A percentile compares a stretch with the other conserved stretches of the same genome.
These are phyloP conservation scores for Trichomonas vaginalis DNA, from an alignment of 208 protist genomes.

Conservation along the genomic window DNA sequence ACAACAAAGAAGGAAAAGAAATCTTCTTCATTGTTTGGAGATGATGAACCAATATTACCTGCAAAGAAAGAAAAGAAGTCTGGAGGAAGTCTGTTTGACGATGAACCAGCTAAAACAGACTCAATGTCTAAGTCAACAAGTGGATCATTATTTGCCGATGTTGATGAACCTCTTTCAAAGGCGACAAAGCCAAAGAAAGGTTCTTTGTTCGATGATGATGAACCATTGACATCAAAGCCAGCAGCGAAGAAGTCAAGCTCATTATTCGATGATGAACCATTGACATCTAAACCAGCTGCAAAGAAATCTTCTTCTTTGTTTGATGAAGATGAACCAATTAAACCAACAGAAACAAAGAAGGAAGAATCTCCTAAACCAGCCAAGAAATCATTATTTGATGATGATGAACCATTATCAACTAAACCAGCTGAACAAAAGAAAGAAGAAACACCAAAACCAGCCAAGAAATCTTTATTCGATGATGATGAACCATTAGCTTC, in stretches of 20 bases:
- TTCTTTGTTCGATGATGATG: background rate
- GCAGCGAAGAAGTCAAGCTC: background rate
- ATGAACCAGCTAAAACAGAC: background rate
- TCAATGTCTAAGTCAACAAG: background rate
- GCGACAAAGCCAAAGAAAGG: background rate
- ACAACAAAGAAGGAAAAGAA: background rate
- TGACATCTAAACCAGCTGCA: background rate
- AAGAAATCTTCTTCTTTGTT: background rate
- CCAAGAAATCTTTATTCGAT: background rate
- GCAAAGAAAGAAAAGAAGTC: background rate
- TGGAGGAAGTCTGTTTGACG: background rate
- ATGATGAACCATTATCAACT: background rate
- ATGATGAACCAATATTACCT: background rate
- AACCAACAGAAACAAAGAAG: background rate
- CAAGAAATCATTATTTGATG: background rate
- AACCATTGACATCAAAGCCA: background rate
- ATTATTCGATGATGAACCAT: background rate
- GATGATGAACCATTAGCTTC: background rate
- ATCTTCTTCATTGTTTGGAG: background rate
- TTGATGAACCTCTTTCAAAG: background rate
- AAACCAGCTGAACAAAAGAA: background rate
- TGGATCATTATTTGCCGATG: background rate
- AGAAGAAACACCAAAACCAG: background rate
- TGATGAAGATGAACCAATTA: background rate
- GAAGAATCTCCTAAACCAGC: background rate